Conservation (phyloP, 768 basidiomycete genomes). For the Pisolithus marmoratus region DNA sequence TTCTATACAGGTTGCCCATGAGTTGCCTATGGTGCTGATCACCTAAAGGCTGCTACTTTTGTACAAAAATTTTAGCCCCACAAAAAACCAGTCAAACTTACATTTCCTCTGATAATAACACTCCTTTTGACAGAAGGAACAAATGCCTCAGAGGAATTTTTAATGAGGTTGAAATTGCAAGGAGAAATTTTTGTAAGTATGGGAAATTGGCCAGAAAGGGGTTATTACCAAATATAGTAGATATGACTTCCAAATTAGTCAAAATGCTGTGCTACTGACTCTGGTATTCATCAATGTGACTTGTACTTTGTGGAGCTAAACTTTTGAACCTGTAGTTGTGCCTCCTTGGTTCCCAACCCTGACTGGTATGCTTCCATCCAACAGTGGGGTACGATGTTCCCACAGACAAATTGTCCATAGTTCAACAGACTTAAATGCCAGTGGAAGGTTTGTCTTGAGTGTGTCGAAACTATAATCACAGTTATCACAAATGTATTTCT, state of each 20-base stretch:
- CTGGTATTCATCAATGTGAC: slow-evolving; percentile 4
- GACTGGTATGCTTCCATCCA: slow-evolving; percentile 14
- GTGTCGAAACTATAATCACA: slow-evolving; percentile 23
- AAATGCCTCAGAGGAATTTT: too few relatives aligned
- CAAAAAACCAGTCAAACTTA: too few relatives aligned
- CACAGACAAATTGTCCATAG: neutral
- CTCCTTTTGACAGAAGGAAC: too few relatives aligned
- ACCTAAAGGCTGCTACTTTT: too few relatives aligned
- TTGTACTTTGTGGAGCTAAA: slow-evolving; percentile 12
- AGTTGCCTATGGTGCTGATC: too few relatives aligned
- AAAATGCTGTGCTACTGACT: slow-evolving; percentile 1
- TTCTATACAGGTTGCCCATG: too few relatives aligned
- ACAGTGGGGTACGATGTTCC: slow-evolving; percentile 10
- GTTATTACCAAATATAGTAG: too few relatives aligned
- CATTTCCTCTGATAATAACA: too few relatives aligned
- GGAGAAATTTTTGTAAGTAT: too few relatives aligned
- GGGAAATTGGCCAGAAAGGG: too few relatives aligned
- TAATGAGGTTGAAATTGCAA: too few relatives aligned
- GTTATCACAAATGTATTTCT: slow-evolving; percentile 16
- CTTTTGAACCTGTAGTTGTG: slow-evolving; percentile 8
- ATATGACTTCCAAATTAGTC: neutral
- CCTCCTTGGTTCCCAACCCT: slow-evolving; percentile 11
- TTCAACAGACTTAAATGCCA: slow-evolving; percentile 12
- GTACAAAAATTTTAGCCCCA: too few relatives aligned
- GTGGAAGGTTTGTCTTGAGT: slow-evolving; percentile 20